phyloP scores from a whole-genome alignment of 192 early-diverging fungal genomes.

The Coemansia sp. region DNA sequence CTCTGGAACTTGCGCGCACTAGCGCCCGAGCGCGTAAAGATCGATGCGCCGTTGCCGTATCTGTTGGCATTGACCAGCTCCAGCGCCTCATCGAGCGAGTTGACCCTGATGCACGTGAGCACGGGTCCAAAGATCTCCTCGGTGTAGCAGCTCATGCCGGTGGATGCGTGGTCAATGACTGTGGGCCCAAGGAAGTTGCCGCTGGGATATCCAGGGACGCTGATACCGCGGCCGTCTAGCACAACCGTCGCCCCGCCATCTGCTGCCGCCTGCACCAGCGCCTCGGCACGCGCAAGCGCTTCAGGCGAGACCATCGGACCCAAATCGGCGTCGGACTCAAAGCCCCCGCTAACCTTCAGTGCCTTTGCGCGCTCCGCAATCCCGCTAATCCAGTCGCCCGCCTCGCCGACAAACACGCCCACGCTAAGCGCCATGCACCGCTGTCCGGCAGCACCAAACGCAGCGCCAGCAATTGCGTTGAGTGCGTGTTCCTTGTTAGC shows the following conservation, averaged over 20 bases:
- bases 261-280: slow-evolving; percentile 76
- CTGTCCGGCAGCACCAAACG: slow-evolving; percentile 97
- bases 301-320: slow-evolving; percentile 87
- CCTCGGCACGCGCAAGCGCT: slow-evolving; percentile 72
- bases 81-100: slow-evolving; percentile 89
- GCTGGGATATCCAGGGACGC: slow-evolving; percentile 73
- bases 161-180: slow-evolving; percentile 72
- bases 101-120: slow-evolving; percentile 77
- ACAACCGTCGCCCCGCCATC: slow-evolving; percentile 84
- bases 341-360: slow-evolving; percentile 82
- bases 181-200: slow-evolving; percentile 98
- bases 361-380: slow-evolving; percentile 81
- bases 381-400: slow-evolving; percentile 83
- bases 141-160: slow-evolving; percentile 84
- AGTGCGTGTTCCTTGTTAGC: slow-evolving; percentile 95
- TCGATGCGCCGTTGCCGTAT: slow-evolving; percentile 83
- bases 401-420: slow-evolving; percentile 84
- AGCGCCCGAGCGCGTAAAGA: slow-evolving; percentile 90
- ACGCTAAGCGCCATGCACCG: slow-evolving; percentile 98
- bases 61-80: slow-evolving; percentile 86
- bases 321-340: slow-evolving; percentile 83
- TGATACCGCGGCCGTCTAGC: slow-evolving; percentile 84
- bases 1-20: slow-evolving; percentile 83
- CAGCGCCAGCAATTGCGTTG: slow-evolving; percentile 87
- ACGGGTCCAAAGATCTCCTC: slow-evolving; percentile 98